phyloP scores from a whole-genome alignment of 345 rosid genomes.

The Dimocarpus longan region DNA sequence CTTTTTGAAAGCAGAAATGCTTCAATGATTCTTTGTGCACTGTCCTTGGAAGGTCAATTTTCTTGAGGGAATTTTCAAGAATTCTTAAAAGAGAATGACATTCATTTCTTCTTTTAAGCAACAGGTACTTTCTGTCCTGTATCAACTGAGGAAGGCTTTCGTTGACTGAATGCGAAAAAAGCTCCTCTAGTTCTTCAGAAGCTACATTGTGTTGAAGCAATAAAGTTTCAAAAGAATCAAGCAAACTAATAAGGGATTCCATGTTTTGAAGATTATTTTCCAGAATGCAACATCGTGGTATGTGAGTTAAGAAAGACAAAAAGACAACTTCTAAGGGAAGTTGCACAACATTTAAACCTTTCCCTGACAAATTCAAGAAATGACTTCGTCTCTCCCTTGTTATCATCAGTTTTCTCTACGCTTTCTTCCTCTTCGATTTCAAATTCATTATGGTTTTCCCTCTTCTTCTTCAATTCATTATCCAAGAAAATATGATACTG shows the following conservation, averaged over 20 bases:
- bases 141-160: background rate
- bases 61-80: no score
- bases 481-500: conserved; percentile 30
- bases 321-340: conserved; percentile 27
- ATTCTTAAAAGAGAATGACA: conserved; percentile 22
- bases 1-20: no score
- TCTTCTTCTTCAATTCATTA: conserved; percentile 21
- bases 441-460: conserved; percentile 10
- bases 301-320: conserved; percentile 31
- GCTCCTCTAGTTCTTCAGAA: conserved; percentile 28
- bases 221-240: conserved; percentile 25
- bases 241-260: conserved; percentile 12
- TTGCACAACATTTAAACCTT: background rate
- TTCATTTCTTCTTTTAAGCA: conserved; percentile 25
- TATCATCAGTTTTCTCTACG: background rate
- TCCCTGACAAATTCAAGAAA: conserved; percentile 37
- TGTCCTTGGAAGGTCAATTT: no score
- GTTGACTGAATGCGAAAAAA: conserved; percentile 21
- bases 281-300: conserved; percentile 23
- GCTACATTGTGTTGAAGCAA: conserved; percentile 17
- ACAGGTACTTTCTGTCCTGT: background rate
- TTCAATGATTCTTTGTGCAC: no score
- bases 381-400: conserved; percentile 13
- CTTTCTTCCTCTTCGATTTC: conserved; percentile 8
- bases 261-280: conserved; percentile 17